phyloP scores from a whole-genome alignment of 2,329 filamentous ascomycete genomes.

The Diaporthe vexans region DNA sequence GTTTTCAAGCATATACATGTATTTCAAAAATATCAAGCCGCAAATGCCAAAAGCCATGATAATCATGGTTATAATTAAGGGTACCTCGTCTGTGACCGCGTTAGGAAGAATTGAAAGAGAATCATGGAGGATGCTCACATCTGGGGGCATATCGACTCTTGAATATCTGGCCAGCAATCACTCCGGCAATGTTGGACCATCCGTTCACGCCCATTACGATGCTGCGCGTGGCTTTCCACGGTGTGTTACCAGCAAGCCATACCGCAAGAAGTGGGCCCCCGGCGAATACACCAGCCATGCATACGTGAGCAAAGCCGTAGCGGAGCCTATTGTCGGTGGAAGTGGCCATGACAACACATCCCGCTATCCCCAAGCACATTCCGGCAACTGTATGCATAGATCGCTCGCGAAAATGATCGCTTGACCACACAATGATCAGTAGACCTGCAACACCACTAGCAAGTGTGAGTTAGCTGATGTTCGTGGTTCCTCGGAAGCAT shows the following conservation, averaged over 20 bases:
- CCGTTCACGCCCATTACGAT: neutral
- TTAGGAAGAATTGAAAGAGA: neutral
- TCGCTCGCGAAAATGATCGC: neutral
- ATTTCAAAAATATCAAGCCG: neutral
- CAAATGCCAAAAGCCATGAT: neutral
- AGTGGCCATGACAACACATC: neutral
- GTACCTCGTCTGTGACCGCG: neutral
- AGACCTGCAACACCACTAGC: neutral
- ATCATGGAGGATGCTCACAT: neutral
- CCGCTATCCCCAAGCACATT: neutral
- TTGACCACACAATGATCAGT: neutral
- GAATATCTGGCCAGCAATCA: neutral
- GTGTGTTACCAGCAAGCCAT: neutral
- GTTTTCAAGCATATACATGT: neutral
- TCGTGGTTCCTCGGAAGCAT: neutral
- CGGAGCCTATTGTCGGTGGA: neutral
- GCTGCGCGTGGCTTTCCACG: neutral
- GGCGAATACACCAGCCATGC: neutral
- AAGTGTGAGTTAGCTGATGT: neutral
- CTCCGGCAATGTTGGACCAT: neutral
- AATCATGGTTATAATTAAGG: neutral
- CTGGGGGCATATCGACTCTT: neutral
- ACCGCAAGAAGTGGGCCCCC: neutral
- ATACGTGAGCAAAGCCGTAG: neutral
- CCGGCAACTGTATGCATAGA: neutral